Base-by-base conservation (phyloP, 2,329 filamentous ascomycete genomes). In the Claviceps fusiformis region DNA sequence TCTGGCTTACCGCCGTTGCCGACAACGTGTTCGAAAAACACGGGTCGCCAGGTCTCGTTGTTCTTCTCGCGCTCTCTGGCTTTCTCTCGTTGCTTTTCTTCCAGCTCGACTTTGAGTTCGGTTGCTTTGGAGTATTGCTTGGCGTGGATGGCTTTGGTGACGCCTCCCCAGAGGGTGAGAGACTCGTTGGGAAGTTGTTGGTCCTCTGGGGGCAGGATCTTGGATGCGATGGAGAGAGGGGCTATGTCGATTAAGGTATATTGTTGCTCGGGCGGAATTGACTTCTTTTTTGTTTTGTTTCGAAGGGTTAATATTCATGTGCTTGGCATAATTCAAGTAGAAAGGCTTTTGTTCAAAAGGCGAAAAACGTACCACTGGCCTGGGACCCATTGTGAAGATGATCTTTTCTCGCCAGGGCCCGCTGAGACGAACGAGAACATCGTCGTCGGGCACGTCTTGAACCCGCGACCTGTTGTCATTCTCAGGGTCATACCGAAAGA, bases 51-150 rank as follows among this genome's bases (percentile, higher is more conserved):
- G 39, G 81, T 79, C 56, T 80, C 78, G 13, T 83, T 80, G 15
- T 78, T 78, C 48, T 78, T 77, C 66, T 92, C 86, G 47, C 93
- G 79, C 66, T 92, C 83, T 29, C 89, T 83, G 1, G 89, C 91
- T 71, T 89, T 92, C 63, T 87, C 81, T 37, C 93, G 79, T 72
- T 98, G 93, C 47, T 78, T 77, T 69, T 98, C 93, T 70, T 98
- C 93, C 11, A 98, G 81, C 63, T 95, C 89, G 57, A 89, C 82
- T 74, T 98, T 98, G 59, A 93, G 74, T 24, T 80, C 82, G 27
- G 93, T 98, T 8, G 93, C 93, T 60, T 86, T 83, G 46, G 79
- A 80, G 70, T 83, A 98, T 67, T 95, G 89, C 71, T 91, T 95
- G 58, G 82, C 74, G 27, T 81, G 70, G 64, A 98, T 97, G 41